A percentile compares a stretch with the other conserved stretches of the same genome.
Conservation (phyloP, 2,329 filamentous ascomycete genomes). For the Fusarium drepaniforme region DNA sequence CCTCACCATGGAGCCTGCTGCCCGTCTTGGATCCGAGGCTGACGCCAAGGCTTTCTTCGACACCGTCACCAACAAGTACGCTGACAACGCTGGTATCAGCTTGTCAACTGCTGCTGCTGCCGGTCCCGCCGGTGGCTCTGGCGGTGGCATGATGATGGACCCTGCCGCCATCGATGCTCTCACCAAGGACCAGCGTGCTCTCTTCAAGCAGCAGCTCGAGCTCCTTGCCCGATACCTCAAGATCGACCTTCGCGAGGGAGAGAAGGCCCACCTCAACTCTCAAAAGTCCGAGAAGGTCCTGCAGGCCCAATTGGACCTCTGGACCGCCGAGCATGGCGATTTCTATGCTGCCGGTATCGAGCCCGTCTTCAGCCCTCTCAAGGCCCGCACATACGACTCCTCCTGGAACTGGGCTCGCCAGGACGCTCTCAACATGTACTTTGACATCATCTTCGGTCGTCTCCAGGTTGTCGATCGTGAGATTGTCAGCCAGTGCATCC, state of each 20-base stretch:
- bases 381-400: slow-evolving; percentile 96
- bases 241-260: slow-evolving; percentile 95
- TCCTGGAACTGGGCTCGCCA: slow-evolving; percentile 99
- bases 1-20: slow-evolving; percentile 90
- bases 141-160: slow-evolving; percentile 99
- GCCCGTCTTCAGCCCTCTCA: slow-evolving; percentile 91
- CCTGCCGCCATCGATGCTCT: slow-evolving; percentile 95
- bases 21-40: slow-evolving; percentile 87
- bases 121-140: slow-evolving; percentile 77
- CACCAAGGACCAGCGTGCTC: slow-evolving; percentile 93
- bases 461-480: slow-evolving; percentile 94
- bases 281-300: slow-evolving; percentile 89
- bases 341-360: slow-evolving; percentile 96
- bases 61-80: slow-evolving; percentile 90
- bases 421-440: slow-evolving; percentile 98
- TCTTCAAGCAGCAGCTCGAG: slow-evolving; percentile 99
- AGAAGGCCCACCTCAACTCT: slow-evolving; percentile 89
- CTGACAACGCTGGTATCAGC: slow-evolving; percentile 83
- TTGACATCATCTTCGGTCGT: slow-evolving; percentile 97
- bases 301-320: slow-evolving; percentile 93
- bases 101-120: slow-evolving; percentile 82
- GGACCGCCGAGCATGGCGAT: slow-evolving; percentile 95
- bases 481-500: slow-evolving; percentile 98
- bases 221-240: slow-evolving; percentile 95
- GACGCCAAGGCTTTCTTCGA: slow-evolving; percentile 96